phyloP scores from a whole-genome alignment of 257 asterid genomes.

The Solanum virginianum region DNA sequence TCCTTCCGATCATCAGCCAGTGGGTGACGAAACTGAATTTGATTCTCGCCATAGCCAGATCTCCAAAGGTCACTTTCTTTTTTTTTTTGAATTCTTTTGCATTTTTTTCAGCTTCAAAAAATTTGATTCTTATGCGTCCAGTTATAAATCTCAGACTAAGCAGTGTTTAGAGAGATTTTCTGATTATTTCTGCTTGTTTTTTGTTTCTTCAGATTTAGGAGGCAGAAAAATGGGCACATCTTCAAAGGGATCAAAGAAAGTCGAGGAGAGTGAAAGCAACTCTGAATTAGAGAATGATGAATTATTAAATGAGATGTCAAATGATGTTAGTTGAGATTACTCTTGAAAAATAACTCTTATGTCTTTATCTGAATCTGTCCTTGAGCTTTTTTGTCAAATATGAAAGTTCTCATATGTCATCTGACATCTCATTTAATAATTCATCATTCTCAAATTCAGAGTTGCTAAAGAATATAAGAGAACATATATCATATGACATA shows the following conservation, averaged over 20 bases:
- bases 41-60: conserved; percentile 46
- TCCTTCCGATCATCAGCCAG: conserved; percentile 26
- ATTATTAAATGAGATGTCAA: conserved; percentile 8
- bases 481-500: no score
- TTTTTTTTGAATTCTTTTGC: background rate
- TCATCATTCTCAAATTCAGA: no score
- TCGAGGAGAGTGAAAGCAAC: conserved; percentile 30
- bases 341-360: background rate
- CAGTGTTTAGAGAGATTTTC: conserved; percentile 27
- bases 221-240: conserved; percentile 16
- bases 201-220: background rate
- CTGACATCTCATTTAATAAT: no score
- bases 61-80: conserved; percentile 26
- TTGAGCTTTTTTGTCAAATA: background rate
- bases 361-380: background rate
- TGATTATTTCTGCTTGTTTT: conserved; percentile 8
- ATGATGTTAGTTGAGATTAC: no score
- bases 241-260: conserved; percentile 12
- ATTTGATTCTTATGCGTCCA: conserved; percentile 16
- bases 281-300: conserved; percentile 28
- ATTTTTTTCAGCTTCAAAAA: conserved; percentile 1
- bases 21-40: conserved; percentile 45
- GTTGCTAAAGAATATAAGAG: no score
- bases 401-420: no score
- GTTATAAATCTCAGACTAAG: conserved; percentile 20